Base-by-base conservation (phyloP, 106 monocot genomes). In the Cymbidium sinense region DNA sequence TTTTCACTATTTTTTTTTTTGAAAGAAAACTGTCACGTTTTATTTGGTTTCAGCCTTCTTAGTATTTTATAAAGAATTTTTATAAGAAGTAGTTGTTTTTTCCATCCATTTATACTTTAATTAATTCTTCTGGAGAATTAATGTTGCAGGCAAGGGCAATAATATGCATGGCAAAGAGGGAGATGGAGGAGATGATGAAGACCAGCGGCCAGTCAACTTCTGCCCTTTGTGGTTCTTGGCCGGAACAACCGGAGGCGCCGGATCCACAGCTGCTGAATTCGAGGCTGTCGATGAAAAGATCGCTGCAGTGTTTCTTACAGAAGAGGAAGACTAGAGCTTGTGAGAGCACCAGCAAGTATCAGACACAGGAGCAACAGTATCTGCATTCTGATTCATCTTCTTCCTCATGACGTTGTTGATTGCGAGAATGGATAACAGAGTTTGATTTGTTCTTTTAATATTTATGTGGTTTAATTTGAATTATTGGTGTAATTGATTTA, bases 111-210 rank as follows among this genome's bases (percentile, higher is more conserved):
- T 47, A 47, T 47, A 47, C 13, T 47, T 13, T 13, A 13, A 13
- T 1, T 13, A 47, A 13, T 47, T 13, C 11, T 47, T 15, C 47
- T 13, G 13, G 47, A 23, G 20, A 52, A 52, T 58, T 58, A 58
- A 58, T 58, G 23, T n/a, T 29, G 18, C 39, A 78, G 78, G 78
- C 78, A 18, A 78, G 69, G 36, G 70, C 78, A 11, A 78, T 78
- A 41, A 43, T 78, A 67, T 70, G 44, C 78, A 78, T 78, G 78
- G 78, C 78, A 28, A 77, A 6, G 27, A 43, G 35, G 69, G 78
- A 78, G 33, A 78, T 70, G 78, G 78, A 50, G 20, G 78, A 78
- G 78, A 30, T 0, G 36, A 37, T 71, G 71, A 71, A n/a, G 20
- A 71, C 37, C 18, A 37, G 71, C 34, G 37, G 71, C 20, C 20